A percentile compares a stretch with the other conserved stretches of the same genome.
Conservation (phyloP, 257 asterid species). For the Haberlea rhodopensis region DNA sequence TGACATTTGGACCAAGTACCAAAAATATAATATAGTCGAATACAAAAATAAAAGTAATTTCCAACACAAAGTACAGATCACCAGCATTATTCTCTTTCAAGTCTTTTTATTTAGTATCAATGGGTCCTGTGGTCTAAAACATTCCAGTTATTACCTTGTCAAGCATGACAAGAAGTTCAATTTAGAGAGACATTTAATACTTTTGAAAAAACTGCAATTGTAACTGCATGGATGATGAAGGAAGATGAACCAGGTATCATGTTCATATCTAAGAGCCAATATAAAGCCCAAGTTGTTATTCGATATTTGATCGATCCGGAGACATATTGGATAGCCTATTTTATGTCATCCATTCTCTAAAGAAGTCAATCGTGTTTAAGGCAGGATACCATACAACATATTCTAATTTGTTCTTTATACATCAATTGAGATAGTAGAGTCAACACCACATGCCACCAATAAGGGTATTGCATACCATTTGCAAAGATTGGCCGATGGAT, state of each 20-base stretch:
- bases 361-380: constrained; percentile 17
- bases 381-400: constrained; percentile 17
- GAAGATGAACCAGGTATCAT: neutral
- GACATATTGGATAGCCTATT: neutral
- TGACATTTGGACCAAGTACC: constrained; percentile 14
- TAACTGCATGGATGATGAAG: neutral
- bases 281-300: constrained; percentile 10
- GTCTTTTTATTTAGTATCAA: constrained; percentile 7
- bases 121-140: constrained; percentile 7
- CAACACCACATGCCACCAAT: constrained; percentile 21
- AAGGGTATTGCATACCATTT: constrained; percentile 57
- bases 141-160: constrained; percentile 11
- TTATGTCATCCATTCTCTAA: constrained; percentile 6
- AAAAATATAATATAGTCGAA: constrained; percentile 12
- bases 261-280: neutral
- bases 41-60: constrained; percentile 12
- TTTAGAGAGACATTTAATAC: neutral
- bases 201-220: constrained; percentile 2
- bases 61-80: constrained; percentile 19
- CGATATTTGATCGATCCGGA: constrained; percentile 14
- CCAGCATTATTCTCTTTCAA: constrained; percentile 17
- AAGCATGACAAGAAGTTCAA: constrained; percentile 9
- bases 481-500: constrained; percentile 77
- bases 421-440: constrained; percentile 16
- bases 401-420: constrained; percentile 6